Evolutionary conservation across 2,329 filamentous ascomycete genomes (phyloP).

Genomic region (Colletotrichum sp.): DNA sequence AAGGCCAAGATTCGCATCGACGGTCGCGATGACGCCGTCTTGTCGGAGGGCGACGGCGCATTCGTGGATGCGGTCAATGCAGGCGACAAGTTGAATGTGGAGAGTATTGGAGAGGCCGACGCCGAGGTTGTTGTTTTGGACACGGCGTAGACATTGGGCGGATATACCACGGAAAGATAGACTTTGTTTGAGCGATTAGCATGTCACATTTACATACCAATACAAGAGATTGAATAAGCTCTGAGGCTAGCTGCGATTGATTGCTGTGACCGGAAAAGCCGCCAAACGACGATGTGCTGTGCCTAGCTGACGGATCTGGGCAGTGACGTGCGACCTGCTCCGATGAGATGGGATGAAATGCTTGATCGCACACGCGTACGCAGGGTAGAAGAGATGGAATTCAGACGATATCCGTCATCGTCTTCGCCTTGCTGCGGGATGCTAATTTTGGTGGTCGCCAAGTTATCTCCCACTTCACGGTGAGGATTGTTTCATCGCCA

Average conservation of each 20-base stretch:
- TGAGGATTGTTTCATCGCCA: not conserved
- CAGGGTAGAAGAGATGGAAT: not conserved
- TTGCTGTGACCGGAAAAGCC: not conserved
- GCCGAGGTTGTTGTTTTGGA: conserved; percentile 75
- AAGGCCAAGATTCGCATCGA: conserved; percentile 74
- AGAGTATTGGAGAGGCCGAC: conserved; percentile 72
- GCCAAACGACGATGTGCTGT: not conserved
- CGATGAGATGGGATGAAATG: not conserved
- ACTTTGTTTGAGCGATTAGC: not conserved
- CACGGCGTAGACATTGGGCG: conserved; percentile 50
- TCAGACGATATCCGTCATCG: not conserved
- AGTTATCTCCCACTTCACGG: not conserved
- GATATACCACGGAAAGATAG: not conserved
- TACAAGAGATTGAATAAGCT: not conserved
- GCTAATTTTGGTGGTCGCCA: not conserved
- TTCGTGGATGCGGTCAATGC: conserved; percentile 71
- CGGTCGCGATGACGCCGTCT: conserved; percentile 67
- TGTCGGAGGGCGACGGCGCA: conserved; percentile 82
- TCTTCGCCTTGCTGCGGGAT: not conserved
- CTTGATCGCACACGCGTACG: not conserved
- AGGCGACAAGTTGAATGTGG: conserved; percentile 68
- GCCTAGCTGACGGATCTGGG: not conserved
- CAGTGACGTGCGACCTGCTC: not conserved
- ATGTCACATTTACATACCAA: not conserved
- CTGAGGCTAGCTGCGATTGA: not conserved